These are phyloP conservation scores for Phoma sp. DNA, from an alignment of 2,329 filamentous ascomycete species.

Conservation along the genomic window DNA sequence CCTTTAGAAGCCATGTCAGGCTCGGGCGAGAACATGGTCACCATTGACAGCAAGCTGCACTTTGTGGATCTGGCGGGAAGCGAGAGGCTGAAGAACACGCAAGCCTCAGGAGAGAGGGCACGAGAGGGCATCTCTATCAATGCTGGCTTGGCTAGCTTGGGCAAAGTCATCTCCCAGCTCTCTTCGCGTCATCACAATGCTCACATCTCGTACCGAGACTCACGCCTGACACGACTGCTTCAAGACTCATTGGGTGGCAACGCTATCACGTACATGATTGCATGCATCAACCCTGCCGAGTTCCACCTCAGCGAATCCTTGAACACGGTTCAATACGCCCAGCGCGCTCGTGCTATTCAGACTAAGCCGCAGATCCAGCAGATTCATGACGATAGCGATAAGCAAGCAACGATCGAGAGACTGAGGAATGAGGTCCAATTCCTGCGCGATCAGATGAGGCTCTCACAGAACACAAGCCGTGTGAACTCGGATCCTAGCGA, in stretches of 20 bases:
- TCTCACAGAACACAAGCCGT: slow-evolving; percentile 71
- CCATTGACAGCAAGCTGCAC: slow-evolving; percentile 96
- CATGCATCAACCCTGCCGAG: slow-evolving; percentile 94
- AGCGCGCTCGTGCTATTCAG: slow-evolving; percentile 93
- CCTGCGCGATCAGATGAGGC: slow-evolving; percentile 89
- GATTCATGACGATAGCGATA: slow-evolving; percentile 85
- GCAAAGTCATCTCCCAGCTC: slow-evolving; percentile 97
- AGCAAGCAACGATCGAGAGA: slow-evolving; percentile 90
- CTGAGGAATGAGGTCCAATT: slow-evolving; percentile 94
- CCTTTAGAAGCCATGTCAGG: slow-evolving; percentile 78
- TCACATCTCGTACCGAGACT: slow-evolving; percentile 97
- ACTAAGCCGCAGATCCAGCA: slow-evolving; percentile 97
- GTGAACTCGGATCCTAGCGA: slow-evolving; percentile 67
- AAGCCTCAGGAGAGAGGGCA: slow-evolving; percentile 90
- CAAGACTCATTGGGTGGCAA: slow-evolving; percentile 97
- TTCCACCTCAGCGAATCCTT: slow-evolving; percentile 97
- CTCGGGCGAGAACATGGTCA: slow-evolving; percentile 68
- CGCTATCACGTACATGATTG: slow-evolving; percentile 99
- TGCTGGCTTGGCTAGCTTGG: slow-evolving; percentile 88
- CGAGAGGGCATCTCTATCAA: slow-evolving; percentile 99
- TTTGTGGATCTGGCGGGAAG: slow-evolving; percentile 98
- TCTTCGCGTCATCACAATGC: slow-evolving; percentile 86
- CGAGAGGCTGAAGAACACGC: slow-evolving; percentile 95
- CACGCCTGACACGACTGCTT: slow-evolving; percentile 90
- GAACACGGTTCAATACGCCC: slow-evolving; percentile 95